These are phyloP conservation scores for Pilobolus umbonatus DNA, from an alignment of 192 early-diverging fungal genomes.

Conservation along the genomic window DNA sequence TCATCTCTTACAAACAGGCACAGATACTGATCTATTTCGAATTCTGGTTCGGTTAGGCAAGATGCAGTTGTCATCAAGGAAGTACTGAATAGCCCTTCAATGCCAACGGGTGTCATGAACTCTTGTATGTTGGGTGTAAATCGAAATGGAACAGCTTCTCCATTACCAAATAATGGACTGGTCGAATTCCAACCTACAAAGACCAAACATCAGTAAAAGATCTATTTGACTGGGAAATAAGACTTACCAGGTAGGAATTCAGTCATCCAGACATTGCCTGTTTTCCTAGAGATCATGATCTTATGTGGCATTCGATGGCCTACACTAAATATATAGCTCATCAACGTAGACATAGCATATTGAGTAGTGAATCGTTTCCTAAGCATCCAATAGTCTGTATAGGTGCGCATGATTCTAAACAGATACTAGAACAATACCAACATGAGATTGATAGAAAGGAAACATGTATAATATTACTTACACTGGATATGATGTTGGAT, in stretches of 20 bases:
- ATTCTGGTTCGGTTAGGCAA: conserved; percentile 77
- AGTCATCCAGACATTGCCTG: conserved; percentile 82
- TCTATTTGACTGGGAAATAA: background rate
- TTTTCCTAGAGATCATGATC: conserved; percentile 77
- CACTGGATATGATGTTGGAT: conserved; percentile 74
- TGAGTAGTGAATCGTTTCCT: conserved; percentile 93
- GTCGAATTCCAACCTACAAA: conserved; percentile 35
- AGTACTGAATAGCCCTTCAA: conserved; percentile 89
- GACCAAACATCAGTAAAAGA: background rate
- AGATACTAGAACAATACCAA: conserved; percentile 53
- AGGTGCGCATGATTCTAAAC: conserved; percentile 62
- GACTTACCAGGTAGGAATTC: conserved; percentile 76
- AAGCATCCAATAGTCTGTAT: conserved; percentile 90
- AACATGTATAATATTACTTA: conserved; percentile 21
- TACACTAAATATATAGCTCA: conserved; percentile 88
- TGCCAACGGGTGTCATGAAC: conserved; percentile 88
- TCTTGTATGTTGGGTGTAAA: conserved; percentile 96
- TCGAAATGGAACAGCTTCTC: conserved; percentile 93
- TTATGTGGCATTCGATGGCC: conserved; percentile 86
- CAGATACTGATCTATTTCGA: conserved; percentile 89
- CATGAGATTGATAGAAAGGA: background rate
- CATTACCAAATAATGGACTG: conserved; percentile 55
- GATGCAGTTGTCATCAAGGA: conserved; percentile 83
- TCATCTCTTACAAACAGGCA: conserved; percentile 95
- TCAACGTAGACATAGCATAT: conserved; percentile 82